Evolutionary conservation across 2,329 filamentous ascomycete species (phyloP).

Genomic region (Pyrenophora seminiperda): DNA sequence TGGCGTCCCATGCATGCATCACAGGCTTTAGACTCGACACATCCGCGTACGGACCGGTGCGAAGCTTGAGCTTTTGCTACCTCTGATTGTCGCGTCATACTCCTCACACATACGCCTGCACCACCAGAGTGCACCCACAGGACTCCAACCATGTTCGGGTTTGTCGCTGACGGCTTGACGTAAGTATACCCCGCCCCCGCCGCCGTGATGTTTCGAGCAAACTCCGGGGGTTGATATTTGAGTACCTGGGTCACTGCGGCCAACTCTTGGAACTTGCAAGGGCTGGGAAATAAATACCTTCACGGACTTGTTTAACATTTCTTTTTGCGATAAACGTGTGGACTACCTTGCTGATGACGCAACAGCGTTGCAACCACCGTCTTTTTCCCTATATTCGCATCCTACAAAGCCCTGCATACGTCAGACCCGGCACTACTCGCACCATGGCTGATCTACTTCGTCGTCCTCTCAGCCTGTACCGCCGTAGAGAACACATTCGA

Average conservation of each 20-base stretch:
- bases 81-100: slow-evolving; percentile 5
- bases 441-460: slow-evolving; percentile 99
- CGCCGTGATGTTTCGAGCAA: slow-evolving; percentile 15
- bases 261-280: slow-evolving; percentile 13
- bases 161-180: slow-evolving; percentile 48
- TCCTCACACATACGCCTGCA: slow-evolving; percentile 9
- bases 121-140: slow-evolving; percentile 3
- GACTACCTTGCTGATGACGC: slow-evolving; percentile 20
- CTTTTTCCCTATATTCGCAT: slow-evolving; percentile 93
- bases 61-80: slow-evolving; percentile 19
- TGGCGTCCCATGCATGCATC: slow-evolving; percentile 14
- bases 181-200: slow-evolving; percentile 41
- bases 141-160: slow-evolving; percentile 41
- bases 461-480: slow-evolving; percentile 81
- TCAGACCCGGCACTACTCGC: slow-evolving; percentile 86
- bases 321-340: not conserved
- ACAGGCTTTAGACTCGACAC: slow-evolving; percentile 23
- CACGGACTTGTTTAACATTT: not conserved
- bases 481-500: slow-evolving; percentile 85
- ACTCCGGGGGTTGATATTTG: slow-evolving; percentile 5
- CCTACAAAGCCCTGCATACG: slow-evolving; percentile 96
- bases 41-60: slow-evolving; percentile 25
- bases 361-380: slow-evolving; percentile 67
- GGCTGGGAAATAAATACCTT: slow-evolving; percentile 12
- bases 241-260: slow-evolving; percentile 13